Conservation (phyloP, 2,329 filamentous ascomycete species). For the Aspergillus fischeri region DNA sequence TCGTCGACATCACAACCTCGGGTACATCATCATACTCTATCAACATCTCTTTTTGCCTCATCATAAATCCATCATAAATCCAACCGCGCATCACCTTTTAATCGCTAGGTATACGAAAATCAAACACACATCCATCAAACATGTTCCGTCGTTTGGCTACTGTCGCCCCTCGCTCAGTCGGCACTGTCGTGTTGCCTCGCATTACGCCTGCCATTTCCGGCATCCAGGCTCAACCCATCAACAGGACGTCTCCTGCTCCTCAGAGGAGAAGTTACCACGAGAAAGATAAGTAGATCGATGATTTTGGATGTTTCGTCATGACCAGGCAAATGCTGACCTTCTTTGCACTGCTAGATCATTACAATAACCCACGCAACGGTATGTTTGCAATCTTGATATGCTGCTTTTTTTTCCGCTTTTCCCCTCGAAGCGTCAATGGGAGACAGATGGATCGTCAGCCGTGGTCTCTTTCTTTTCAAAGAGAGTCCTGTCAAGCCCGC, state of each 20-base stretch:
- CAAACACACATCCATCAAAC: constrained; percentile 15
- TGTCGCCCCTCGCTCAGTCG: constrained; percentile 50
- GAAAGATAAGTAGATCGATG: constrained; percentile 52
- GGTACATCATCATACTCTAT: neutral
- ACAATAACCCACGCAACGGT: constrained; percentile 70
- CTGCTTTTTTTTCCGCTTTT: neutral
- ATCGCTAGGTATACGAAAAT: constrained; percentile 16
- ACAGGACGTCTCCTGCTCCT: constrained; percentile 32
- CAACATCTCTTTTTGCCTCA: neutral
- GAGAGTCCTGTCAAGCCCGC: neutral
- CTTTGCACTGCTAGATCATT: constrained; percentile 67
- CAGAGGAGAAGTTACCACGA: constrained; percentile 57
- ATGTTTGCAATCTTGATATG: neutral
- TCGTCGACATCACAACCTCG: constrained; percentile 3
- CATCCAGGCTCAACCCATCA: constrained; percentile 41
- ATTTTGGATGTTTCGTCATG: neutral
- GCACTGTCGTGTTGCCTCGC: constrained; percentile 47
- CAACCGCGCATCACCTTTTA: constrained; percentile 16
- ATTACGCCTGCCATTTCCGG: constrained; percentile 45
- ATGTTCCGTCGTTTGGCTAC: constrained; percentile 59
- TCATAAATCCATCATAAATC: constrained; percentile 6
- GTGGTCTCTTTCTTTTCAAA: neutral
- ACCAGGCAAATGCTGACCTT: constrained; percentile 10
- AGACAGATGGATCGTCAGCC: neutral
- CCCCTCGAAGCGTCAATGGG: neutral